A percentile compares a stretch with the other conserved stretches of the same genome.
These are phyloP conservation scores for Aspergillus sp. DNA, from an alignment of 2,329 filamentous ascomycete genomes.

Conservation along the genomic window DNA sequence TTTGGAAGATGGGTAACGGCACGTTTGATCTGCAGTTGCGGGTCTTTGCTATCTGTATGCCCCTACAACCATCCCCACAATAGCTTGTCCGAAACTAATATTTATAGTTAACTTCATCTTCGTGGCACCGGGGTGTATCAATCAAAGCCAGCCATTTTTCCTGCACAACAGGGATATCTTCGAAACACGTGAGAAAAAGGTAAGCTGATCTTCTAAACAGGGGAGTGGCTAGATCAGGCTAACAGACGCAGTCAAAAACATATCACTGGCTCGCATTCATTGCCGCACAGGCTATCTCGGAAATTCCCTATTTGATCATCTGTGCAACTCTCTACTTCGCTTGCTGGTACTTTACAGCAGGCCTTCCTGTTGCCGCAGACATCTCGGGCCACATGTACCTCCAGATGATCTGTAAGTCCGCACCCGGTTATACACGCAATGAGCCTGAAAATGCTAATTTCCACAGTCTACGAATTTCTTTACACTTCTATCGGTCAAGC, in stretches of 20 bases:
- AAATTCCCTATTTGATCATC: slow-evolving; percentile 51
- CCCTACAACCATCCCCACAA: background rate
- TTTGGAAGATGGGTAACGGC: slow-evolving; percentile 62
- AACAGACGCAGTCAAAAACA: slow-evolving; percentile 54
- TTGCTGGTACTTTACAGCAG: slow-evolving; percentile 65
- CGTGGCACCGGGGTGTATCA: slow-evolving; percentile 62
- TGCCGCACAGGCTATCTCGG: slow-evolving; percentile 55
- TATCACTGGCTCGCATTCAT: slow-evolving; percentile 66
- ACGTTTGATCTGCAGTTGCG: slow-evolving; percentile 58
- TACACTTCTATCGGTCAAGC: slow-evolving; percentile 51
- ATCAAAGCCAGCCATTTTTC: slow-evolving; percentile 64
- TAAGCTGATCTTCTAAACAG: background rate
- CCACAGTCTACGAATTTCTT: slow-evolving; percentile 46
- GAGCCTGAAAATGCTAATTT: background rate
- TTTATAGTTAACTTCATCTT: slow-evolving; percentile 62
- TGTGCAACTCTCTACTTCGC: slow-evolving; percentile 52
- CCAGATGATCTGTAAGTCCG: slow-evolving; percentile 43
- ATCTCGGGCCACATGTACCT: slow-evolving; percentile 45
- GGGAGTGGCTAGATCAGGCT: background rate
- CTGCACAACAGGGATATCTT: slow-evolving; percentile 62
- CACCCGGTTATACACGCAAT: fast-evolving
- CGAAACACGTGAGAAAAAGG: slow-evolving; percentile 62
- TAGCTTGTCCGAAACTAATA: background rate
- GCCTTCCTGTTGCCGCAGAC: slow-evolving; percentile 42
- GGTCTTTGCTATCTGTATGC: slow-evolving; percentile 58